A percentile compares a stretch with the other conserved stretches of the same genome.
phyloP scores from a whole-genome alignment of 2,329 filamentous ascomycete genomes.

The Colletotrichum cordylinicola region DNA sequence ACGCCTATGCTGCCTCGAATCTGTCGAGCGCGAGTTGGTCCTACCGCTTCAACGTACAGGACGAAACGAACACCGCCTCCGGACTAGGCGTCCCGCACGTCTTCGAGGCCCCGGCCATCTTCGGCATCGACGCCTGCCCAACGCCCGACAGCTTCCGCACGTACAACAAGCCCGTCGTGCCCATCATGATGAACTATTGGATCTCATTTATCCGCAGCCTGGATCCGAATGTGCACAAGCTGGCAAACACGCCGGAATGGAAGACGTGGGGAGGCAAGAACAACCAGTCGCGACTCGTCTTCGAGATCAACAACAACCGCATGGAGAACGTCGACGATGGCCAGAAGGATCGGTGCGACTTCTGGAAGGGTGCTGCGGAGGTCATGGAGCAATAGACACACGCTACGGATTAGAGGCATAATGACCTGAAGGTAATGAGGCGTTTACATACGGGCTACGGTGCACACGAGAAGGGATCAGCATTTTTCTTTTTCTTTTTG shows the following conservation, averaged over 20 bases:
- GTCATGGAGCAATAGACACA: slow-evolving; percentile 25
- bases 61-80: slow-evolving; percentile 34
- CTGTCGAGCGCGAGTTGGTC: slow-evolving; percentile 38
- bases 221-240: slow-evolving; percentile 46
- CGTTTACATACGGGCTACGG: not conserved
- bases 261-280: slow-evolving; percentile 35
- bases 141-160: slow-evolving; percentile 44
- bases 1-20: slow-evolving; percentile 30
- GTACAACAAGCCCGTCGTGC: slow-evolving; percentile 50
- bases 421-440: slow-evolving; percentile 1
- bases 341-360: slow-evolving; percentile 42
- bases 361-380: slow-evolving; percentile 44
- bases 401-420: not conserved
- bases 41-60: slow-evolving; percentile 56
- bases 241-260: slow-evolving; percentile 45
- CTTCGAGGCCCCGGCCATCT: slow-evolving; percentile 53
- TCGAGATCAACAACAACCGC: slow-evolving; percentile 43
- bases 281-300: slow-evolving; percentile 38
- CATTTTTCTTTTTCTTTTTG: not conserved
- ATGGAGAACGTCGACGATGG: slow-evolving; percentile 44
- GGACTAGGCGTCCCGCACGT: slow-evolving; percentile 56
- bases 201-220: slow-evolving; percentile 52
- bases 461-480: not conserved
- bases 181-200: slow-evolving; percentile 55
- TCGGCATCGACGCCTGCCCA: slow-evolving; percentile 45